Evolutionary conservation across 2,329 filamentous ascomycete genomes (phyloP), one percentile per base, ranked within the genome.

Genomic region (Botrytis medusae): DNA sequence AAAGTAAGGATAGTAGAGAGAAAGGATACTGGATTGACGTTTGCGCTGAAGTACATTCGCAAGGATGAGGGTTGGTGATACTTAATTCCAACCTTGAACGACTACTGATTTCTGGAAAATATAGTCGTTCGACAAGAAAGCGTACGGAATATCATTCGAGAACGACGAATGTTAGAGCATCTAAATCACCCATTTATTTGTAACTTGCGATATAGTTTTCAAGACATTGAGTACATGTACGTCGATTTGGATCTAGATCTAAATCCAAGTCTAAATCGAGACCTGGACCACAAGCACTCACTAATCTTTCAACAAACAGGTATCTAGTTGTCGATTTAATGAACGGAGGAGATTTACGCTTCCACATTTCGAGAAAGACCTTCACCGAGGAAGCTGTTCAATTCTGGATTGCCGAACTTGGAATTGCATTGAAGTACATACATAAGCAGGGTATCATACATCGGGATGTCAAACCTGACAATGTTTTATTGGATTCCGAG

Each of bases 1-100:
- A 99, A 99, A 84, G 96, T 99, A 75, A 92, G 96, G 80, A 99
- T 99, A 78, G 96, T 99, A 81, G 96, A 99, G 87, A 90, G 95
- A 78, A 98, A 98, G 84, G 96, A 99, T 82, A 97, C 94, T 1
- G 92, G 91, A 73, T 85, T 98, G 79, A 95, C 95, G 4, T 99
- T 99, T 83, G 96, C 96, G 62, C 87, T 99, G 77, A 99, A 99
- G 84, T 98, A 98, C 83, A 98, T 98, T 77, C 91, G 95, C 78
- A 98, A 98, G 88, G 95, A 98, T 92, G 95, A 98, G 89, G 93
- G 94, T 95, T 81, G 75, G 90, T 84, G 25, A 51, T 68, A 32
- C 68, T 32, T 51, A 40, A 54, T 69, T 69, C 37, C 48, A 46
- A 65, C 29, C 81, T 75, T 40, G 69, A 51, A 34, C 61, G 72